phyloP scores from a whole-genome alignment of 2,329 filamentous ascomycete genomes.

The Epichloe uncinata region DNA sequence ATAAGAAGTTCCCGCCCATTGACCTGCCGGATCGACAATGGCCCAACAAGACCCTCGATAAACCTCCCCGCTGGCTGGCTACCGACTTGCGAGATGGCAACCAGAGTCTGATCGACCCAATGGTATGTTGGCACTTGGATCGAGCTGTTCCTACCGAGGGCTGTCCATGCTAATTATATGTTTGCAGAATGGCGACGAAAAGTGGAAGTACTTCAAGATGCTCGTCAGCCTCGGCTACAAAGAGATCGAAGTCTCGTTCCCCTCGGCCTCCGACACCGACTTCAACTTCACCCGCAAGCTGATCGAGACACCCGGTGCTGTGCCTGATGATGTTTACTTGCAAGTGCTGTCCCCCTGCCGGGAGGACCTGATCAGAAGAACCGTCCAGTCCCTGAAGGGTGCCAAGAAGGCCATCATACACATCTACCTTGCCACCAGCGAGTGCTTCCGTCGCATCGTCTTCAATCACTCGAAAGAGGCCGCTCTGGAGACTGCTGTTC shows the following conservation, averaged over 20 bases:
- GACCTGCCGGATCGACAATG: conserved; percentile 63
- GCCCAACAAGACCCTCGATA: conserved; percentile 70
- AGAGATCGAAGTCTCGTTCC: conserved; percentile 94
- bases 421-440: conserved; percentile 90
- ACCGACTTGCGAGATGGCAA: conserved; percentile 80
- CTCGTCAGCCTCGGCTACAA: conserved; percentile 86
- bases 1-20: conserved; percentile 48
- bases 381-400: conserved; percentile 77
- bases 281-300: conserved; percentile 87
- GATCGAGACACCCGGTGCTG: conserved; percentile 68
- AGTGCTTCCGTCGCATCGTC: conserved; percentile 85
- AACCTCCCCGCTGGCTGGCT: conserved; percentile 80
- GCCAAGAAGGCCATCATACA: conserved; percentile 91
- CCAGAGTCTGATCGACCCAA: conserved; percentile 83
- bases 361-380: conserved; percentile 77
- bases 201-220: conserved; percentile 93
- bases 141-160: neutral
- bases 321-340: conserved; percentile 81
- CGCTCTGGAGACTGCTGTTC: conserved; percentile 66
- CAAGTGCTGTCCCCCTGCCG: conserved; percentile 89
- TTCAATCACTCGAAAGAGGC: conserved; percentile 80
- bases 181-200: conserved; percentile 75
- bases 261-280: conserved; percentile 86
- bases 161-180: neutral
- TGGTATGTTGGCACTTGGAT: conserved; percentile 40